These are phyloP conservation scores for Hypholoma sublateritium DNA, from an alignment of 768 basidiomycete species.

Conservation along the genomic window DNA sequence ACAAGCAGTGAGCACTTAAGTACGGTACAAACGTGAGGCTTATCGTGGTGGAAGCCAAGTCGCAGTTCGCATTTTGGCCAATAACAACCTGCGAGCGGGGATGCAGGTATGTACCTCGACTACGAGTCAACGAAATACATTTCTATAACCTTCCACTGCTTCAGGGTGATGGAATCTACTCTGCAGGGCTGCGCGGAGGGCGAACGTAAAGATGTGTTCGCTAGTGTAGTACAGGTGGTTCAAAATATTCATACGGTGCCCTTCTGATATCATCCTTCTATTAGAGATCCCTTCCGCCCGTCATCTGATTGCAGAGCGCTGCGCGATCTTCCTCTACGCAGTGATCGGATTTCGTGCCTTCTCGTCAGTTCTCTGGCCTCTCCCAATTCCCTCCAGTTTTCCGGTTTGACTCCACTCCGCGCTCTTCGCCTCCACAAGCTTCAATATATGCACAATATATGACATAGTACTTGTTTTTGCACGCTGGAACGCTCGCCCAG, in stretches of 20 bases:
- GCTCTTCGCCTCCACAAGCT: neutral
- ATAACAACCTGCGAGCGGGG: slow-evolving; percentile 63
- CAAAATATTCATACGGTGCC: neutral
- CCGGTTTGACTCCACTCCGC: neutral
- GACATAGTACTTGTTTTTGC: slow-evolving; percentile 26
- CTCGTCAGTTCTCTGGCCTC: no score
- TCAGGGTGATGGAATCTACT: slow-evolving; percentile 61
- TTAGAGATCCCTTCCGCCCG: slow-evolving; percentile 58
- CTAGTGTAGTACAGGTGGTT: slow-evolving; percentile 44
- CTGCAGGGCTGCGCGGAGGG: slow-evolving; percentile 34
- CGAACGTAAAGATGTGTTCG: slow-evolving; percentile 41
- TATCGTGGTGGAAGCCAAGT: slow-evolving; percentile 81
- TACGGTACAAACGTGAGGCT: slow-evolving; percentile 75
- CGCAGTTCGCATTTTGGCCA: slow-evolving; percentile 67
- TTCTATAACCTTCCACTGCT: neutral
- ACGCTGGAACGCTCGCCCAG: slow-evolving; percentile 19
- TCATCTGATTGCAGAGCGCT: no score
- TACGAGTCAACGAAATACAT: neutral
- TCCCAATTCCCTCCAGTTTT: slow-evolving; percentile 10
- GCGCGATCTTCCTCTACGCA: no score
- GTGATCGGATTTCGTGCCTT: slow-evolving; percentile 6
- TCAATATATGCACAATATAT: slow-evolving; percentile 25
- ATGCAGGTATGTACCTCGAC: slow-evolving; percentile 55
- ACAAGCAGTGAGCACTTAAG: no score
- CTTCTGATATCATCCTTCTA: neutral